A percentile compares a stretch with the other conserved stretches of the same genome.
Evolutionary conservation across 164 flowering plant species (phyloP).

Genomic region (Cinnamomum chago): DNA sequence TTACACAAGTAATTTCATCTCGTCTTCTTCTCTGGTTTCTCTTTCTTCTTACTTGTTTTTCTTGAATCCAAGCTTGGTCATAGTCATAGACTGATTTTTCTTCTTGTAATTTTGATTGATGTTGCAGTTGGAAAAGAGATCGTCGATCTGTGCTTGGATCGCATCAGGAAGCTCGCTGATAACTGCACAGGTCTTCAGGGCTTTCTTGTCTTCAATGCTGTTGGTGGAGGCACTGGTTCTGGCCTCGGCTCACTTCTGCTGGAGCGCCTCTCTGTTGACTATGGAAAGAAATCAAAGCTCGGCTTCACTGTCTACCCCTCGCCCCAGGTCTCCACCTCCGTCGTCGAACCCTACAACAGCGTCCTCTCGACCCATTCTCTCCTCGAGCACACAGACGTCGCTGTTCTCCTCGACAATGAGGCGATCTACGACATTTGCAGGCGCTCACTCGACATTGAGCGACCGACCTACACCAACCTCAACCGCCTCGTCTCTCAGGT

Average conservation of each 20-base stretch:
- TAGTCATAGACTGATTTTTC: not conserved
- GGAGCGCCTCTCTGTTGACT: slow-evolving; percentile 55
- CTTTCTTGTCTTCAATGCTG: slow-evolving; percentile 49
- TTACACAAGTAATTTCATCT: slow-evolving; percentile 39
- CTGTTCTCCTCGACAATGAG: slow-evolving; percentile 49
- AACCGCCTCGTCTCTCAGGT: slow-evolving; percentile 56
- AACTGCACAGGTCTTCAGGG: slow-evolving; percentile 62
- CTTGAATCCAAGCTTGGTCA: not conserved
- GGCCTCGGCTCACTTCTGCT: slow-evolving; percentile 51
- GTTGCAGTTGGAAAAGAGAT: slow-evolving; percentile 49
- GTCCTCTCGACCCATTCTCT: slow-evolving; percentile 54
- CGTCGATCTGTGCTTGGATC: slow-evolving; percentile 52
- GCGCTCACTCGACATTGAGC: slow-evolving; percentile 50
- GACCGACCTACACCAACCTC: slow-evolving; percentile 60
- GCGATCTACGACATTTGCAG: slow-evolving; percentile 52
- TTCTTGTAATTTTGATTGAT: not conserved
- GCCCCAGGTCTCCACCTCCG: slow-evolving; percentile 51
- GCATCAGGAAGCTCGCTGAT: slow-evolving; percentile 49
- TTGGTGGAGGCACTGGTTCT: slow-evolving; percentile 57
- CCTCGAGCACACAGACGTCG: slow-evolving; percentile 50
- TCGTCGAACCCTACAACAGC: slow-evolving; percentile 54
- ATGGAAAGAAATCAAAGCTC: slow-evolving; percentile 44
- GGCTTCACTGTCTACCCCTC: slow-evolving; percentile 54
- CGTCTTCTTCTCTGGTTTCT: not conserved
- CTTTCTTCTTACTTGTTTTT: not conserved